Evolutionary conservation across 2,329 filamentous ascomycete species (phyloP).

Genomic region (Ophiocordyceps camponoti-floridani): DNA sequence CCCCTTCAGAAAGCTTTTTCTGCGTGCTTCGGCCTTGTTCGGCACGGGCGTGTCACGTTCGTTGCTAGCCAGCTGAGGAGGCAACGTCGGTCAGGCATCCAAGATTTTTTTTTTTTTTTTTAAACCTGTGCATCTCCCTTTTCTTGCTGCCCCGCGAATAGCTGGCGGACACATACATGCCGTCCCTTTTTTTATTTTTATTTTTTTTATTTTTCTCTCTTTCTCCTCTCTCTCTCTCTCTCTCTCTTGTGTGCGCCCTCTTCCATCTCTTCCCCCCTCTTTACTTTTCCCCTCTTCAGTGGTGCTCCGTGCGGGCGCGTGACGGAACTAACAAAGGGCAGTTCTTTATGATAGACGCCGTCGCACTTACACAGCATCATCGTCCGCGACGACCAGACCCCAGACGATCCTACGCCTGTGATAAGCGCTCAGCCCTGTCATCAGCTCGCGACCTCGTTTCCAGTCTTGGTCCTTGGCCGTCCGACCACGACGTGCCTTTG

Average conservation of each 20-base stretch:
- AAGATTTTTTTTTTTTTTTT: too few relatives aligned
- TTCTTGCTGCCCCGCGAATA: background rate
- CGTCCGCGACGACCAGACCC: background rate
- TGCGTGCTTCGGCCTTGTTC: too few relatives aligned
- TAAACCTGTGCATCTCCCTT: too few relatives aligned
- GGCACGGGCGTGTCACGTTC: too few relatives aligned
- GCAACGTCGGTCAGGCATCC: too few relatives aligned
- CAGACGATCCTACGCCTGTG: background rate
- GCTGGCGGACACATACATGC: background rate
- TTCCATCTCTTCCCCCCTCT: background rate
- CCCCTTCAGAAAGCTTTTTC: too few relatives aligned
- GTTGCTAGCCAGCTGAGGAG: too few relatives aligned
- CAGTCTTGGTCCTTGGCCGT: background rate
- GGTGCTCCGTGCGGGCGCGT: background rate
- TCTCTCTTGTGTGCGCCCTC: background rate
- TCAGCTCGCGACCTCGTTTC: background rate
- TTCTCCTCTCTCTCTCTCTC: background rate
- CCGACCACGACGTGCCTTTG: background rate
- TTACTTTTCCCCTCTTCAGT: background rate
- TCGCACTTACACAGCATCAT: constrained; percentile 11
- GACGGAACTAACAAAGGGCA: background rate
- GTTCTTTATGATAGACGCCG: constrained; percentile 4
- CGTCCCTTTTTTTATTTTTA: background rate
- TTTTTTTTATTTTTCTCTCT: background rate
- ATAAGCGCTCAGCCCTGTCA: constrained; percentile 5